Evolutionary conservation across 805 yeast species (phyloP).

Genomic region (Saturnispora halmiae): DNA sequence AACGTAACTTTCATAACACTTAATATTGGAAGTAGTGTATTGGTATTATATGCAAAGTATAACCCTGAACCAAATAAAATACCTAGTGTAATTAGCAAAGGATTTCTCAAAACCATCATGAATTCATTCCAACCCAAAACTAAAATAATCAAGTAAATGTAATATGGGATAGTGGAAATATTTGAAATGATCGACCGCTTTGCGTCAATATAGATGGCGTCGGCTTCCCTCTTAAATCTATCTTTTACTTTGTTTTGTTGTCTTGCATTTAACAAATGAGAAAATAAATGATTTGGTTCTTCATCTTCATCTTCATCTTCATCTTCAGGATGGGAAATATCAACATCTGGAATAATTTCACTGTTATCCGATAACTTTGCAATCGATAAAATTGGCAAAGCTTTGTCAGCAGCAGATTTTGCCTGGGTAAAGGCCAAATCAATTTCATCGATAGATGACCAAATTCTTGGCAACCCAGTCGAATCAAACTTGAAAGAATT

Average conservation of each 20-base stretch:
- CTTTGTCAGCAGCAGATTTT: constrained; percentile 43
- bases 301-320: constrained; percentile 31
- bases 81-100: constrained; percentile 61
- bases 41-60: constrained; percentile 60
- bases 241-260: constrained; percentile 49
- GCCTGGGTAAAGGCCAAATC: constrained; percentile 57
- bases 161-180: constrained; percentile 73
- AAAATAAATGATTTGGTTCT: constrained; percentile 36
- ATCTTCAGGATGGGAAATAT: constrained; percentile 31
- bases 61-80: constrained; percentile 50
- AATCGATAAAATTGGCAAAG: constrained; percentile 50
- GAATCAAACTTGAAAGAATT: constrained; percentile 75
- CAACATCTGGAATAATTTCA: constrained; percentile 52
- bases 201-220: constrained; percentile 75
- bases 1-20: constrained; percentile 48
- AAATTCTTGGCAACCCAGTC: constrained; percentile 71
- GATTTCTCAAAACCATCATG: constrained; percentile 77
- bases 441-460: constrained; percentile 67
- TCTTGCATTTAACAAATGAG: constrained; percentile 46
- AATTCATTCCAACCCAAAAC: constrained; percentile 95
- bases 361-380: constrained; percentile 45
- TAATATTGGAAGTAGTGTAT: constrained; percentile 68
- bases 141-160: constrained; percentile 61
- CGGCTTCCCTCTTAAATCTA: constrained; percentile 66
- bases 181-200: constrained; percentile 76